Conservation (phyloP, 2,329 filamentous ascomycete species). For the Aureobasidium sp. region DNA sequence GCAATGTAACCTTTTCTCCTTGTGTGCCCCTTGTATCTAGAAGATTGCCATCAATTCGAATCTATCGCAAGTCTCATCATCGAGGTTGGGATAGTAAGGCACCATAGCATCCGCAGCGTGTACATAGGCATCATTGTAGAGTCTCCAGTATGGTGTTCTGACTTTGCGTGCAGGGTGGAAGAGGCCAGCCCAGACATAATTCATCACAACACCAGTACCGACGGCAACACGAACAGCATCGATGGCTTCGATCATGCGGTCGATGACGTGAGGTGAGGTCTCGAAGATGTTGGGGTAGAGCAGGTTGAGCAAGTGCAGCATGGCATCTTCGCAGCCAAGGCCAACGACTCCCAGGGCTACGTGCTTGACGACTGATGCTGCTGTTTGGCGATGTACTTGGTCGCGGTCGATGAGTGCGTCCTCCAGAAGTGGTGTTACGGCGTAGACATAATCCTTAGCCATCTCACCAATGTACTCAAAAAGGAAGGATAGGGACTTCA, state of each 20-base stretch:
- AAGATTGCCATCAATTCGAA: conserved; percentile 53
- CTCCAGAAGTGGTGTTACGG: conserved; percentile 89
- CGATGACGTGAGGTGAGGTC: conserved; percentile 95
- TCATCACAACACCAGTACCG: conserved; percentile 86
- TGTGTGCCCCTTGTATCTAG: neutral
- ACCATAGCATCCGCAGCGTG: conserved; percentile 91
- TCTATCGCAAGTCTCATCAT: conserved; percentile 70
- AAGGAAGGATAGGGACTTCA: conserved; percentile 93
- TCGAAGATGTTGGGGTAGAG: conserved; percentile 97
- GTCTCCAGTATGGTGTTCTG: conserved; percentile 85
- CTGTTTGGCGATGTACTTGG: conserved; percentile 95
- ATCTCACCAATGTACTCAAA: conserved; percentile 99
- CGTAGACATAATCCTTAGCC: conserved; percentile 98
- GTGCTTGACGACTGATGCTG: conserved; percentile 94
- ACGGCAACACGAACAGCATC: conserved; percentile 92
- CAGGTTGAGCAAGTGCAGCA: conserved; percentile 94
- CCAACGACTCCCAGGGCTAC: conserved; percentile 96
- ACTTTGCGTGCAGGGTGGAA: conserved; percentile 98
- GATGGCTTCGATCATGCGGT: conserved; percentile 94
- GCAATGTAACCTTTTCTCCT: neutral
- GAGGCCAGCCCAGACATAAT: conserved; percentile 95
- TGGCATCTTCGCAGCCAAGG: conserved; percentile 93
- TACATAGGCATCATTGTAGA: conserved; percentile 97
- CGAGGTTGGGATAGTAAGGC: conserved; percentile 85
- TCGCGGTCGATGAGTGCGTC: conserved; percentile 96